Base-by-base conservation (phyloP, 2,329 filamentous ascomycete genomes). In the Stagonosporopsis cucurbitacearum region DNA sequence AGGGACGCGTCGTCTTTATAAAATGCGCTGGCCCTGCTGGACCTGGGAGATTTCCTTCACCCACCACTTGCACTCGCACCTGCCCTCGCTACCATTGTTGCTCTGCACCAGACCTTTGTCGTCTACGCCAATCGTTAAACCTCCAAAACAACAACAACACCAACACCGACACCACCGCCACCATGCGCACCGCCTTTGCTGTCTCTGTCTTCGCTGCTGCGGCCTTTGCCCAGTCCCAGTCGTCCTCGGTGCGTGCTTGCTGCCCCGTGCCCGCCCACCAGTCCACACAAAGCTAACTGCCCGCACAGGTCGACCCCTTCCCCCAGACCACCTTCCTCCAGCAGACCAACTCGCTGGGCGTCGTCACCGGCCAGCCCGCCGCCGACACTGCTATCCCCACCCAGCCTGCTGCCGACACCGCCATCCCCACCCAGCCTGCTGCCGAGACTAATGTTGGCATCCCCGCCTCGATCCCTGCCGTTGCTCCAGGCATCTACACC, bases 391-490 rank as follows among this genome's bases (percentile, higher is more conserved):
- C 32, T 7, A 63, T 67, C 57, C 69, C 71, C 19, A 45, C 58
- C 15, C 64, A 69, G 63, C 72, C 73, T n/a, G 51, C 64, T 17
- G 64, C 52, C 26, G 64, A 58, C 28, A 65, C 66, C 46, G 28
- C 30, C 8, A 63, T 67, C 56, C 70, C 71, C 20, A 45, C 58
- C n/a, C 64, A 69, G 63, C 72, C 73, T 6, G 48, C 61, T 23
- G 60, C 44, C n/a, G 64, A 60, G 37, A 68, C 67, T 40, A 57
- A 57, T 19, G 60, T 68, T 39, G 62, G 65, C 37, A n/a, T 54
- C 19, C 57, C 64, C 20, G 69, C 67, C 47, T 62, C 67, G 61
- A 74, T 77, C 50, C 74, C 74, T 2, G 74, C 73, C n/a, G 67
- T 73, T 8, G 66, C 65, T 59, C 46, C 70, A 45, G 74, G 74